phyloP scores from a whole-genome alignment of 306 rosid species.

The Begonia loranthoides region DNA sequence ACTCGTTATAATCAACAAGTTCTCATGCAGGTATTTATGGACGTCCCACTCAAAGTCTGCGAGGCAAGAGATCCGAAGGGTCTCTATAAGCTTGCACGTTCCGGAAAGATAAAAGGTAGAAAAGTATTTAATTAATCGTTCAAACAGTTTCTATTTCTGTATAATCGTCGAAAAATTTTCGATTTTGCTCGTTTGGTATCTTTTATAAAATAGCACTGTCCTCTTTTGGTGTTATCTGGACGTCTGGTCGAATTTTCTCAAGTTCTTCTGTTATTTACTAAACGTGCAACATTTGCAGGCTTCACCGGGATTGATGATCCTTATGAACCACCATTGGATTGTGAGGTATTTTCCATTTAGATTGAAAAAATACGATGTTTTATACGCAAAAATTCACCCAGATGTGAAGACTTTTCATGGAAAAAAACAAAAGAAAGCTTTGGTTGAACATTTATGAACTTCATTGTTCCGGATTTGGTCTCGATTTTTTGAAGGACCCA shows the following conservation, averaged over 20 bases:
- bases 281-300: constrained; percentile 25
- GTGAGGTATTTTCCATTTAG: constrained; percentile 32
- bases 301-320: constrained; percentile 85
- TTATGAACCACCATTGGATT: constrained; percentile 41
- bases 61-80: constrained; percentile 88
- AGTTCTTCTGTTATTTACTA: no score
- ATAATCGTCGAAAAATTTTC: no score
- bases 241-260: no score
- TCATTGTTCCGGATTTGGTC: background rate
- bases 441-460: background rate
- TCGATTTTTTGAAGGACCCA: no score
- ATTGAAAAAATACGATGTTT: background rate
- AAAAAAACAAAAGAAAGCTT: no score
- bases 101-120: constrained; percentile 59
- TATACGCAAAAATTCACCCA: constrained; percentile 1
- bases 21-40: constrained; percentile 67
- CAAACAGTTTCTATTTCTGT: no score
- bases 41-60: constrained; percentile 73
- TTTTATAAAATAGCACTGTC: no score
- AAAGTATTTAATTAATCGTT: no score
- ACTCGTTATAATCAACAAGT: background rate
- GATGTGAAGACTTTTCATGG: no score
- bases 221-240: no score
- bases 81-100: constrained; percentile 63
- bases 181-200: background rate